Base-by-base conservation (phyloP, 768 basidiomycete species). In the Coprinopsis cinerea region DNA sequence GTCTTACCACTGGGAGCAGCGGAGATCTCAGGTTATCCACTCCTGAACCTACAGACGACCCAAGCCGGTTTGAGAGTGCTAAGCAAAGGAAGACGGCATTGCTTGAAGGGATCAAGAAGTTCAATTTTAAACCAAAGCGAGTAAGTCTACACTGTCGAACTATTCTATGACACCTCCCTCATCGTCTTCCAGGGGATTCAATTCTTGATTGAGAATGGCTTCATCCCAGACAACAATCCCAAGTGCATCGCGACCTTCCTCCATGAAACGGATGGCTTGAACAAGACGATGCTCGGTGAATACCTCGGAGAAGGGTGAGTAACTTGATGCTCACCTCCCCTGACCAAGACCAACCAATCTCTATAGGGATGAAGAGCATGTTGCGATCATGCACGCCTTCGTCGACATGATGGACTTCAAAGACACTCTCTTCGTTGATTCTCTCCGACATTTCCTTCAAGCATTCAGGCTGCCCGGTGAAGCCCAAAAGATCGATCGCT, bases 91-190 rank as follows among this genome's bases (percentile, higher is more conserved):
- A 99, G 70, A 97, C 91, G 27, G 94, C 88, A 0, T 66, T 98
- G 24, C 69, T 93, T 32, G 95, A 98, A 63, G 96, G 96, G 23
- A 88, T 98, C 67, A 93, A 88, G 66, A 92, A 92, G 67, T 99
- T 99, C 68, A 97, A 98, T 64, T 92, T 86, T 74, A 98, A 96
- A 68, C 94, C 95, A n/a, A 98, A 97, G 68, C 80, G 84, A 57
- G 93, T 94, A 60, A 40, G 84, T 62, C 15, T 10, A 5, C 18
- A 52, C 47, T 27, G 37, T 35, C 36, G 22, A 47, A 2, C 3
- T 24, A 35, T 4, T 50, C 37, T 10, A 14, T 40, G 32, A 32
- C 10, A n/a, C 22, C 45, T 35, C 20, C 41, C 41, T 47, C 55
- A 25, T 48, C 53, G 20, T 46, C 22, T 24, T 5, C 18, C 49